A percentile compares a stretch with the other conserved stretches of the same genome.
phyloP scores from a whole-genome alignment of 805 yeast species.

The Metahyphopichia silvanorum region DNA sequence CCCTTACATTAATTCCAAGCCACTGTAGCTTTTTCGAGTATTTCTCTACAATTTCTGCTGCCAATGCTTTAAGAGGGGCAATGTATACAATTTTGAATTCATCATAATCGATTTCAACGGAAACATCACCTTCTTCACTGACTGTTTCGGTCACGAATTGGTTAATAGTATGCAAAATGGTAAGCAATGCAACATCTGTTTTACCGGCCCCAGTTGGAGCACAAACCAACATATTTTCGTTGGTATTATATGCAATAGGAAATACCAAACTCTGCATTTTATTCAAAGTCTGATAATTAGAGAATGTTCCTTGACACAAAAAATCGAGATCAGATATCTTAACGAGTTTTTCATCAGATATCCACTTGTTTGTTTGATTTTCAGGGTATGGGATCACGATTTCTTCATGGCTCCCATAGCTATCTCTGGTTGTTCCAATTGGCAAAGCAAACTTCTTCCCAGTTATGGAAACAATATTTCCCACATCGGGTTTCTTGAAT shows the following conservation, averaged over 20 bases:
- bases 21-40: constrained; percentile 73
- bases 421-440: constrained; percentile 66
- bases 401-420: constrained; percentile 69
- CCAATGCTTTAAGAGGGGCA: constrained; percentile 90
- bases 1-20: constrained; percentile 84
- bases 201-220: constrained; percentile 99
- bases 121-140: constrained; percentile 40
- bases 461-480: constrained; percentile 63
- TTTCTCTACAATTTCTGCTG: constrained; percentile 95
- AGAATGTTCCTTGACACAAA: constrained; percentile 81
- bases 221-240: constrained; percentile 93
- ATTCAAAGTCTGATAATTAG: constrained; percentile 72
- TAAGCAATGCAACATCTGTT: constrained; percentile 84
- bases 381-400: constrained; percentile 77
- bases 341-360: constrained; percentile 46
- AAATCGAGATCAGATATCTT: constrained; percentile 64
- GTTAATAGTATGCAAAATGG: constrained; percentile 75
- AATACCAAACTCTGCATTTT: constrained; percentile 87
- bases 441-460: constrained; percentile 84
- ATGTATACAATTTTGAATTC: constrained; percentile 90
- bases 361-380: constrained; percentile 41
- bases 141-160: constrained; percentile 60
- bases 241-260: constrained; percentile 89
- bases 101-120: constrained; percentile 69
- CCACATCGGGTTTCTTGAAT: constrained; percentile 64